phyloP scores from a whole-genome alignment of 169 alveolate genomes.

The Blepharisma undulans region DNA sequence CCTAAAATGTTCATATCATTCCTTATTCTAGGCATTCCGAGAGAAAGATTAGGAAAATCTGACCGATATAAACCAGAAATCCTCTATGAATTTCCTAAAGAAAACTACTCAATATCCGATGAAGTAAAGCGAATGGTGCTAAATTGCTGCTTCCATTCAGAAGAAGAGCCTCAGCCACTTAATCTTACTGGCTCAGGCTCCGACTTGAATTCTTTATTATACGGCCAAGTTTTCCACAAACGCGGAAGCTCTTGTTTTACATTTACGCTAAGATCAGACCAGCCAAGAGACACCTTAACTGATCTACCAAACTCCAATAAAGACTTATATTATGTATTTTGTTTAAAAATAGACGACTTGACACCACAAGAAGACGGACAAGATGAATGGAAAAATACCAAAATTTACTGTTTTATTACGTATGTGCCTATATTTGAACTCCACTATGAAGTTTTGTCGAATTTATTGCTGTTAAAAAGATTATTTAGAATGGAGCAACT shows the following conservation, averaged over 20 bases:
- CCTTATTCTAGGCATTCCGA: not conserved
- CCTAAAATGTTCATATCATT: not conserved
- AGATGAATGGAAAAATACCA: not conserved
- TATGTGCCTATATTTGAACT: conserved; percentile 26
- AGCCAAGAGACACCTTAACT: not conserved
- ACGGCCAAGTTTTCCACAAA: not conserved
- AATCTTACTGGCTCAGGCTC: conserved; percentile 19
- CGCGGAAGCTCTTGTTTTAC: not conserved
- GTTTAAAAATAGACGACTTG: conserved; percentile 7
- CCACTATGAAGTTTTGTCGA: conserved; percentile 13
- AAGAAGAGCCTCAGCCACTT: not conserved
- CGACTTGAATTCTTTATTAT: not conserved
- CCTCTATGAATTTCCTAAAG: not conserved
- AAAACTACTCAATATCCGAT: not conserved
- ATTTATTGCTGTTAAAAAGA: not conserved
- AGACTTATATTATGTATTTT: conserved; percentile 14
- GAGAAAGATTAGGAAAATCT: not conserved
- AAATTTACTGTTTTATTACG: not conserved
- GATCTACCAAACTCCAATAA: conserved; percentile 13
- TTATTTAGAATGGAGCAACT: not conserved
- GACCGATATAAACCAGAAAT: not conserved
- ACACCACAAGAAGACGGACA: not conserved
- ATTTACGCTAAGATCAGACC: not conserved
- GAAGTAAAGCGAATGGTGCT: not conserved
- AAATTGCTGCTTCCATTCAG: not conserved